These are phyloP conservation scores for Strobilomyces echinocephalus DNA, from an alignment of 768 basidiomycete species.

Conservation along the genomic window DNA sequence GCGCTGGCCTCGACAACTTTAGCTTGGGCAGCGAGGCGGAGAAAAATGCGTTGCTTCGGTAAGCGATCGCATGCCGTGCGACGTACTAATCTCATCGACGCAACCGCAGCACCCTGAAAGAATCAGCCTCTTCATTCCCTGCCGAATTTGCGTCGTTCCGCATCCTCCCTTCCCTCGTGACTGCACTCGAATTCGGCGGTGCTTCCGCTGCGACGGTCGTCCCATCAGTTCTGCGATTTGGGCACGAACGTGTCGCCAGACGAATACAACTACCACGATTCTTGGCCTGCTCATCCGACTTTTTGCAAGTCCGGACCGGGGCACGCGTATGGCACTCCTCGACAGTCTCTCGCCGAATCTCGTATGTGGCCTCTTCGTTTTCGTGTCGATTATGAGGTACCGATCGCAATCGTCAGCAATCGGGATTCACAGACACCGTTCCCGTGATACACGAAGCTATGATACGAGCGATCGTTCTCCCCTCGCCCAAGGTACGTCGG, in stretches of 20 bases:
- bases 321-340: conserved; percentile 88
- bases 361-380: conserved; percentile 35
- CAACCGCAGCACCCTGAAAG: conserved; percentile 61
- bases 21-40: conserved; percentile 76
- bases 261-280: too few species aligned
- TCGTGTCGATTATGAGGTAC: conserved; percentile 45
- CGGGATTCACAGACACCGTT: conserved; percentile 92
- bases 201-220: conserved; percentile 68
- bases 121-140: conserved; percentile 76
- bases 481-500: conserved; percentile 71
- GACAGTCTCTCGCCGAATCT: conserved; percentile 86
- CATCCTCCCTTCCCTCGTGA: conserved; percentile 82
- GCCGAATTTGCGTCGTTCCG: conserved; percentile 78
- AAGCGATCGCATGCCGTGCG: conserved; percentile 23
- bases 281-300: conserved; percentile 55
- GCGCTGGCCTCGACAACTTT: conserved; percentile 76
- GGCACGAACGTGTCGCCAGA: conserved; percentile 58
- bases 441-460: conserved; percentile 93
- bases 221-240: conserved; percentile 78
- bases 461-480: conserved; percentile 77
- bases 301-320: conserved; percentile 85
- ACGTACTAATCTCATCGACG: not conserved
- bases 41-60: conserved; percentile 34
- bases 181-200: conserved; percentile 75
- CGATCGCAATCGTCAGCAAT: conserved; percentile 55